Conservation (phyloP, 371 early-diverging fungal species). For the Mortierella sp. region DNA sequence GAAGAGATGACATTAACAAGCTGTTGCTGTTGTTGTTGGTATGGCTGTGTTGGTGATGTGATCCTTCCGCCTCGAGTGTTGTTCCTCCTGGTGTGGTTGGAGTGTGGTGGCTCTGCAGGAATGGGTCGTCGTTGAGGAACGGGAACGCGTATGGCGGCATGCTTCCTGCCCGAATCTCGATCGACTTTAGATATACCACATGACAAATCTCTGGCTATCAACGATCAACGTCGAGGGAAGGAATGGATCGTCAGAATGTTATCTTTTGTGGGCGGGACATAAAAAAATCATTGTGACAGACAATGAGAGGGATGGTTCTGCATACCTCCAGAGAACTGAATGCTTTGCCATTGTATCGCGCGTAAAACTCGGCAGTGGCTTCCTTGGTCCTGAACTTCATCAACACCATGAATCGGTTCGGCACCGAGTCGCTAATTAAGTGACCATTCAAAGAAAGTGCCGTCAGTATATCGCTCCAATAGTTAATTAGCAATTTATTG, state of each 20-base stretch:
- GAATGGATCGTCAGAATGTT: not conserved
- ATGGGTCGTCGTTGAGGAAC: conserved; percentile 61
- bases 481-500: not conserved
- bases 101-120: conserved; percentile 33
- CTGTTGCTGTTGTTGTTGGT: not conserved
- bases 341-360: conserved; percentile 82
- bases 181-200: conserved; percentile 80
- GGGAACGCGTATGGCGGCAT: conserved; percentile 75
- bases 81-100: not conserved
- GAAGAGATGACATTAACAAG: not conserved
- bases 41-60: conserved; percentile 10
- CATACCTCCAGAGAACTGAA: conserved; percentile 85
- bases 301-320: not conserved
- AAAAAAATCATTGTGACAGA: conserved; percentile 3
- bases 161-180: conserved; percentile 68
- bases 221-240: not conserved
- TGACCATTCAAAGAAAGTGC: not conserved
- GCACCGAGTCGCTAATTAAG: conserved; percentile 74
- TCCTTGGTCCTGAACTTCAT: conserved; percentile 75
- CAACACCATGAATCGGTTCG: conserved; percentile 89
- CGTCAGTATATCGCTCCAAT: not conserved
- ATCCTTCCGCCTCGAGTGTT: not conserved
- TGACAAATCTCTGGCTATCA: conserved; percentile 77
- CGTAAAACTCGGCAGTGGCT: conserved; percentile 76
- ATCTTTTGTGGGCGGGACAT: not conserved